These are phyloP conservation scores for Phoma herbarum DNA, from an alignment of 2,329 filamentous ascomycete species.

Conservation along the genomic window DNA sequence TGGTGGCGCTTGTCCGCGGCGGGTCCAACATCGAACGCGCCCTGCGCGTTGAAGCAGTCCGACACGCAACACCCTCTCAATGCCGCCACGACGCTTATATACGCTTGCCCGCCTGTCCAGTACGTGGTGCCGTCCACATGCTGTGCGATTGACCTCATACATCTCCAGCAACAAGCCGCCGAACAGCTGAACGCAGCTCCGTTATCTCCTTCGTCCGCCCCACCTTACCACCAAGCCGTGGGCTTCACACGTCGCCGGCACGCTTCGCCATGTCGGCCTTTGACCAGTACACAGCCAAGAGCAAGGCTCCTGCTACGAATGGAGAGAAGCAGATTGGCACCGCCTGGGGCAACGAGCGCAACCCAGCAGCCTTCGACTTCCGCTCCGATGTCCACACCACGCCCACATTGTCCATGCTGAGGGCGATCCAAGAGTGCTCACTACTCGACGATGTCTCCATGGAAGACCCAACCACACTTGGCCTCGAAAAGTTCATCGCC, in stretches of 20 bases:
- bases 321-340: constrained; percentile 32
- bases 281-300: constrained; percentile 42
- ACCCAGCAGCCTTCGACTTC: constrained; percentile 65
- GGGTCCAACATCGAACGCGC: constrained; percentile 9
- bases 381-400: constrained; percentile 57
- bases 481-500: constrained; percentile 78
- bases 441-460: constrained; percentile 84
- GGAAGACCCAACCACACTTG: constrained; percentile 80
- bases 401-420: constrained; percentile 73
- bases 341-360: constrained; percentile 54
- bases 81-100: constrained; percentile 38
- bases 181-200: constrained; percentile 14
- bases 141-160: constrained; percentile 40
- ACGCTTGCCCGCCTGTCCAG: constrained; percentile 33
- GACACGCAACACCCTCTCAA: constrained; percentile 18
- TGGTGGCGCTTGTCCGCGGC: constrained; percentile 6
- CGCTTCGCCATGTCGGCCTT: constrained; percentile 44
- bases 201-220: constrained; percentile 18
- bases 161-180: constrained; percentile 29
- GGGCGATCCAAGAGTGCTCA: constrained; percentile 76
- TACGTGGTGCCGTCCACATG: constrained; percentile 41
- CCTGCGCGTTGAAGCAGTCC: constrained; percentile 1
- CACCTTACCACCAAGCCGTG: constrained; percentile 20
- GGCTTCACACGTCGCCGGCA: constrained; percentile 28
- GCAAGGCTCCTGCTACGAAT: constrained; percentile 28